A percentile compares a stretch with the other conserved stretches of the same genome.
Evolutionary conservation across 345 rosid species (phyloP).

Genomic region (Eucalyptus regnans): DNA sequence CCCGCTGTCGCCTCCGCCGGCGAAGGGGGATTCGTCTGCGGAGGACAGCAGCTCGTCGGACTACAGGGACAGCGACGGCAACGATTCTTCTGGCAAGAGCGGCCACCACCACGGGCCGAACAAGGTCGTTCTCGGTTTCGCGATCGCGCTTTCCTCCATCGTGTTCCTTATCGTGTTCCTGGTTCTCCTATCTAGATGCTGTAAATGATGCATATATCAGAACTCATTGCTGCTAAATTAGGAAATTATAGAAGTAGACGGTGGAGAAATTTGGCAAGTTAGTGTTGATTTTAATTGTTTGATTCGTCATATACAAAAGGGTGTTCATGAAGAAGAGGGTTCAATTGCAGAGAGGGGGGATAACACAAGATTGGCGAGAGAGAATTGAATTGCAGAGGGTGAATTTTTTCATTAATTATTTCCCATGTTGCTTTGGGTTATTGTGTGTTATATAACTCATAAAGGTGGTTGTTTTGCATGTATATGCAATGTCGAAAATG

Average conservation of each 20-base stretch:
- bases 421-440: neutral
- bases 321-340: neutral
- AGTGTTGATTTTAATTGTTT: neutral
- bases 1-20: slow-evolving; percentile 77
- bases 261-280: neutral
- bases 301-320: neutral
- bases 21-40: slow-evolving; percentile 28
- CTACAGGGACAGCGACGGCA: slow-evolving; percentile 28
- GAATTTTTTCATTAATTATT: neutral
- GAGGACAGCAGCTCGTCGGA: slow-evolving; percentile 31
- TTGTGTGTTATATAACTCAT: neutral
- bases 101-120: slow-evolving; percentile 63
- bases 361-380: neutral
- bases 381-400: neutral
- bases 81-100: slow-evolving; percentile 21
- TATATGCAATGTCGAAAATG: neutral
- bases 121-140: slow-evolving; percentile 82
- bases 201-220: slow-evolving; percentile 9
- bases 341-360: neutral
- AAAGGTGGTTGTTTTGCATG: neutral
- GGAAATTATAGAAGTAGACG: neutral
- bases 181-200: slow-evolving; percentile 72
- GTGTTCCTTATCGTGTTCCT: slow-evolving; percentile 83
- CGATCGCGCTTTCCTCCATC: slow-evolving; percentile 71
- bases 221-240: neutral